A percentile compares a stretch with the other conserved stretches of the same genome.
phyloP scores from a whole-genome alignment of 768 basidiomycete genomes.

The Auriculariales sp. region DNA sequence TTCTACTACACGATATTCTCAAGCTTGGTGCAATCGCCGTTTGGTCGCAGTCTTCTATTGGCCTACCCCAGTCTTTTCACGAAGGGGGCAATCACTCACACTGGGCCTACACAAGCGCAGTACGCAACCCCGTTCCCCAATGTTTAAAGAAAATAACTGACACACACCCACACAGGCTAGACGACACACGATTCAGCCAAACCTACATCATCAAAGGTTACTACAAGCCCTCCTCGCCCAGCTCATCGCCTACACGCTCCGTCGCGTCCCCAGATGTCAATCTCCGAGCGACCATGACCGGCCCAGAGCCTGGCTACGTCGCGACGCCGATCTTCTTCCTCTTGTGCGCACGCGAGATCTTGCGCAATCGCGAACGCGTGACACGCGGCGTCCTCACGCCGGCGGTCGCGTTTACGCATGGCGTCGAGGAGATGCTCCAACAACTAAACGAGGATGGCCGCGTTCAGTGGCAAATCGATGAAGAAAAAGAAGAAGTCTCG shows the following conservation, averaged over 20 bases:
- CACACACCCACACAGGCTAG: neutral
- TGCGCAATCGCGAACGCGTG: neutral
- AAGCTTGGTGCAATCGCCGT: neutral
- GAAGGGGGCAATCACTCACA: neutral
- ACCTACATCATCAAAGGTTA: constrained; percentile 1
- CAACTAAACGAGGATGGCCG: neutral
- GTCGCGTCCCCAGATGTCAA: constrained; percentile 1
- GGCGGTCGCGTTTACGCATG: constrained; percentile 5
- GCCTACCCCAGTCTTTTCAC: constrained; percentile 3
- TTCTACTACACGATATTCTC: constrained; percentile 4
- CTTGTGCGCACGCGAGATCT: neutral
- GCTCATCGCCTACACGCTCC: neutral
- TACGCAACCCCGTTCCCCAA: neutral
- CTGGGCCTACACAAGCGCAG: neutral
- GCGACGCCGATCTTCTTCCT: constrained; percentile 4
- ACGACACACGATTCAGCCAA: neutral
- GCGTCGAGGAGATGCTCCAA: neutral
- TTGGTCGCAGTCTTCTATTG: neutral
- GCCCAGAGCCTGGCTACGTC: constrained; percentile 6
- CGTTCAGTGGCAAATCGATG: neutral
- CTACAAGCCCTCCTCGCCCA: neutral
- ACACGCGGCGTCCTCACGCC: constrained; percentile 4
- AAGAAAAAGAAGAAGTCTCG: too few species aligned
- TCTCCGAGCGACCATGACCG: neutral
- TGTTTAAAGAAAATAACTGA: neutral